These are phyloP conservation scores for Aspergillus texensis DNA, from an alignment of 2,329 filamentous ascomycete genomes.

Conservation along the genomic window DNA sequence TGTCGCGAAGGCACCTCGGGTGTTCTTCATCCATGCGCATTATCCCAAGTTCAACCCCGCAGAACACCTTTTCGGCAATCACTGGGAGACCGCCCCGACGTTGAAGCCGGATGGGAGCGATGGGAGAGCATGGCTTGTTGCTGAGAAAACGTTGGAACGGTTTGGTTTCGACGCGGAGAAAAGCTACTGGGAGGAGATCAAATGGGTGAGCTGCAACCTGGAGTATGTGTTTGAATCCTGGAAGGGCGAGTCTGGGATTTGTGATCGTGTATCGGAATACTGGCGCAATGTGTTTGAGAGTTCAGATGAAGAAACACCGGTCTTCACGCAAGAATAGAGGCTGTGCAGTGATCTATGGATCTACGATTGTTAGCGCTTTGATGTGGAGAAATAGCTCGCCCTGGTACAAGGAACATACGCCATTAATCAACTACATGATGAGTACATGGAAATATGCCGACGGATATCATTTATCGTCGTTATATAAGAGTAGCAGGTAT, in stretches of 20 bases:
- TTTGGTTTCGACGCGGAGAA: constrained; percentile 45
- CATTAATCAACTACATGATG: neutral
- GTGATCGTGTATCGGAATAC: constrained; percentile 34
- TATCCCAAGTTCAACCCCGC: constrained; percentile 47
- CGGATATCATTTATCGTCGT: too few relatives aligned
- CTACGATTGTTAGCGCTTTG: too few relatives aligned
- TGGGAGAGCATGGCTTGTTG: constrained; percentile 41
- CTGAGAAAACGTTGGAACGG: constrained; percentile 33
- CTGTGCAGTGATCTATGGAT: neutral
- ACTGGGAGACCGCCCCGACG: constrained; percentile 42
- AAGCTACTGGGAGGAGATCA: constrained; percentile 45
- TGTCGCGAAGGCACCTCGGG: constrained; percentile 32
- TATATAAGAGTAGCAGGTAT: too few relatives aligned
- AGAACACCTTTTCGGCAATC: constrained; percentile 40
- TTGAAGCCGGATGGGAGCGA: constrained; percentile 38
- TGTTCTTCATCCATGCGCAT: constrained; percentile 46
- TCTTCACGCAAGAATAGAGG: neutral
- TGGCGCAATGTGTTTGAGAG: constrained; percentile 40
- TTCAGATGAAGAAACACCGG: constrained; percentile 33
- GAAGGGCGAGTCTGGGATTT: constrained; percentile 33
- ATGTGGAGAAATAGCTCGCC: too few relatives aligned
- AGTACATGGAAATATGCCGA: too few relatives aligned
- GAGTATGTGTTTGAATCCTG: constrained; percentile 39
- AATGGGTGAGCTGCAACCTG: constrained; percentile 42
- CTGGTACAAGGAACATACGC: neutral